Conservation (phyloP, 1,284 basidiomycete genomes). For the Ustilago tritici region DNA sequence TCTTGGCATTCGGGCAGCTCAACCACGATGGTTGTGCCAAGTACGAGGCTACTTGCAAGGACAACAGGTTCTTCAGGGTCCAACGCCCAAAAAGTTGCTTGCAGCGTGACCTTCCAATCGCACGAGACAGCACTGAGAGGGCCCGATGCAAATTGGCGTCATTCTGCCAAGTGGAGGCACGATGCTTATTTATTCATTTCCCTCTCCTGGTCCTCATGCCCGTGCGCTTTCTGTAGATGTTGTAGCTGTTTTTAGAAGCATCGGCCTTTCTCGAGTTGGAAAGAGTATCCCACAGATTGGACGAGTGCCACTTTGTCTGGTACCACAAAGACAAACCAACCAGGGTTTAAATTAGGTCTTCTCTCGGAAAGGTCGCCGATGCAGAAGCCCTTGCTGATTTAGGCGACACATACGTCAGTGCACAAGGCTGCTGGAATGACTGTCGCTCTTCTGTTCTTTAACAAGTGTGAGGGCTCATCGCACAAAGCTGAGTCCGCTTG, state of each 20-base stretch:
- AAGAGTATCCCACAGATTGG: not conserved
- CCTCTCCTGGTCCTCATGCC: not conserved
- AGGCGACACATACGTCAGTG: constrained; percentile 37
- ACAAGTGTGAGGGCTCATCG: not conserved
- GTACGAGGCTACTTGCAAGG: not conserved
- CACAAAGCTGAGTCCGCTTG: constrained; percentile 34
- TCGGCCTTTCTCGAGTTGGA: not conserved
- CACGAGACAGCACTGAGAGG: not conserved
- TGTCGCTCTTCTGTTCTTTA: not conserved
- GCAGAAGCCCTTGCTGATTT: not conserved
- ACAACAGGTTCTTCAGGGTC: constrained; percentile 6
- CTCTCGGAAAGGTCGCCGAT: not conserved
- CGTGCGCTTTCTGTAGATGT: not conserved
- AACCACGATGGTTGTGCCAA: not conserved
- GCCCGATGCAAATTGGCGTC: constrained; percentile 37
- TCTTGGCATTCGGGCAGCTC: too few relatives aligned
- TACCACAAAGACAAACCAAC: not conserved
- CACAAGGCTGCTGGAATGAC: constrained; percentile 21
- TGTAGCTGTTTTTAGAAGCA: constrained; percentile 26
- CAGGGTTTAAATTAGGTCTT: not conserved
- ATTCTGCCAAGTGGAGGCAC: constrained; percentile 25
- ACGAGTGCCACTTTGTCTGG: not conserved
- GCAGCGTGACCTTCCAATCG: constrained; percentile 5
- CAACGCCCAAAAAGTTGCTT: not conserved
- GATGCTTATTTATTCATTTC: not conserved